A percentile compares a stretch with the other conserved stretches of the same genome.
phyloP scores from a whole-genome alignment of 2,329 filamentous ascomycete genomes.

The Ophiosphaerella herpotricha region DNA sequence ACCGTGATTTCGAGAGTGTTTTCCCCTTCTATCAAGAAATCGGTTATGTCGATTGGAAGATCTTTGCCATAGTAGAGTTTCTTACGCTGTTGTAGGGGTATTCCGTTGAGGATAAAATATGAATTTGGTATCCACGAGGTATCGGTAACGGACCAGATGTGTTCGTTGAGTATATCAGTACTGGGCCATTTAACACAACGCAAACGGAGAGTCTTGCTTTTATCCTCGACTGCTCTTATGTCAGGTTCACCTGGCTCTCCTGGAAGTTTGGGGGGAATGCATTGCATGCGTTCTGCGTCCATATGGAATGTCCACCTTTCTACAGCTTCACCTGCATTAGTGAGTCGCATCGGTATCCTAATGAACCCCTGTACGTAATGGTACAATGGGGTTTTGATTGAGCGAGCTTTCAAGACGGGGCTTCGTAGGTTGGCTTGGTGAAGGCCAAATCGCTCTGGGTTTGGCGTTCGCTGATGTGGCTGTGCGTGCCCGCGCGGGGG shows the following conservation, averaged over 20 bases:
- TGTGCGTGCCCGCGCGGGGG: constrained; percentile 41
- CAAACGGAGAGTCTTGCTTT: constrained; percentile 68
- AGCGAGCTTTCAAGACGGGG: constrained; percentile 50
- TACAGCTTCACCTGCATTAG: constrained; percentile 44
- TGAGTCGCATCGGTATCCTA: constrained; percentile 51
- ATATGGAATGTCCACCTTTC: constrained; percentile 56
- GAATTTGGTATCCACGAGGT: constrained; percentile 72
- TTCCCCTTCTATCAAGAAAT: constrained; percentile 58
- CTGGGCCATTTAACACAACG: constrained; percentile 62
- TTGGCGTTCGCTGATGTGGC: constrained; percentile 48
- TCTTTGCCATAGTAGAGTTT: constrained; percentile 77
- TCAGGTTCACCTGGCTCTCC: constrained; percentile 29
- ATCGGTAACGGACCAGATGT: constrained; percentile 66
- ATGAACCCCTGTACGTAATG: constrained; percentile 61
- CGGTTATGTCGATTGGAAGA: constrained; percentile 74
- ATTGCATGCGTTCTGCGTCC: constrained; percentile 39
- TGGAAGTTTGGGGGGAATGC: constrained; percentile 44
- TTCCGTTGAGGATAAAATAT: constrained; percentile 70
- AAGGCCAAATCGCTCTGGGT: constrained; percentile 55
- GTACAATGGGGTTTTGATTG: constrained; percentile 50
- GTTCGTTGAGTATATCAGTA: constrained; percentile 45
- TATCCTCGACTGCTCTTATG: constrained; percentile 50
- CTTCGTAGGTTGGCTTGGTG: constrained; percentile 64
- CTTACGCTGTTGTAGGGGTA: constrained; percentile 61
- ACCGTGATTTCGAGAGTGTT: constrained; percentile 64